Conservation (phyloP, 2,329 filamentous ascomycete species). For the Diaporthe destruens region DNA sequence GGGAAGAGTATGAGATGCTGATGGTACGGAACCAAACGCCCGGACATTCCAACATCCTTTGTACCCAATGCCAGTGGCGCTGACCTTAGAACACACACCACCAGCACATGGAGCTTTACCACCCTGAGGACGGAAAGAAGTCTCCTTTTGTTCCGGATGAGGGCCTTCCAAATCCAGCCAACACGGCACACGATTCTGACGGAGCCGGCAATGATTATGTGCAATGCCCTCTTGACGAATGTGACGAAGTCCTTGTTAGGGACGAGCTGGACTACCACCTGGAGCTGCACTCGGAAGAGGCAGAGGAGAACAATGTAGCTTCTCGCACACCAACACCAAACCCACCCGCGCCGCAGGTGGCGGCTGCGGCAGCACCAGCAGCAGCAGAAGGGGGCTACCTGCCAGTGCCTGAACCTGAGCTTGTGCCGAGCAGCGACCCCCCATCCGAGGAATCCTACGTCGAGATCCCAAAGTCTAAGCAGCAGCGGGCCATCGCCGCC, state of each 20-base stretch:
- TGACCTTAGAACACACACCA: constrained; percentile 33
- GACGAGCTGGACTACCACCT: constrained; percentile 69
- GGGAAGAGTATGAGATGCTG: constrained; percentile 52
- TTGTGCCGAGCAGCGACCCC: constrained; percentile 15
- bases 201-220: constrained; percentile 57
- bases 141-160: constrained; percentile 43
- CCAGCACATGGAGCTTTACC: constrained; percentile 49
- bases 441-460: constrained; percentile 32
- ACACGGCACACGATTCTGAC: constrained; percentile 35
- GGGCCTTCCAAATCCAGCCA: constrained; percentile 42
- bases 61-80: constrained; percentile 11
- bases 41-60: constrained; percentile 12
- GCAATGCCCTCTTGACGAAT: constrained; percentile 68
- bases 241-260: constrained; percentile 67
- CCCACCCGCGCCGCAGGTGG: constrained; percentile 1
- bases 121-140: constrained; percentile 46
- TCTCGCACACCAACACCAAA: constrained; percentile 27
- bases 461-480: constrained; percentile 29
- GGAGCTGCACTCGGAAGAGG: constrained; percentile 69
- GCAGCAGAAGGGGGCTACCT: not conserved
- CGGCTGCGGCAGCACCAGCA: not conserved
- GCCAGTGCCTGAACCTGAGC: not conserved
- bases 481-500: constrained; percentile 39
- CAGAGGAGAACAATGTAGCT: constrained; percentile 52
- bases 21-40: constrained; percentile 47